Evolutionary conservation across 768 basidiomycete genomes (phyloP).

Genomic region (Mycena pura): DNA sequence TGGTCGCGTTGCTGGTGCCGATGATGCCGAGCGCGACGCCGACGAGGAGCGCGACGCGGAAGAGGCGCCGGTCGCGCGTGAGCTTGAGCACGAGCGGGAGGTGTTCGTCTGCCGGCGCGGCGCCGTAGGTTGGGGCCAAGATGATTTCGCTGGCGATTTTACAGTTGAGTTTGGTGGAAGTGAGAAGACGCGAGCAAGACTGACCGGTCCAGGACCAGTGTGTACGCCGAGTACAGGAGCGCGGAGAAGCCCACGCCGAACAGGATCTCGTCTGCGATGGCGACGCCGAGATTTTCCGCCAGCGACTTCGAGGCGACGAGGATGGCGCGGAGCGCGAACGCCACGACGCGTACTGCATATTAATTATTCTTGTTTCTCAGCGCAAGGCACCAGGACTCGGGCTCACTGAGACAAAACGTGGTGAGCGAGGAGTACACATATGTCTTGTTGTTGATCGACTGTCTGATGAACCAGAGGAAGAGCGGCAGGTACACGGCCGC

Average conservation of each 20-base stretch:
- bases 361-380: not conserved
- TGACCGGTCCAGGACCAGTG: constrained; percentile 49
- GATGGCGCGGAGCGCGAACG: constrained; percentile 48
- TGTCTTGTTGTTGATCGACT: constrained; percentile 39
- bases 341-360: constrained; percentile 45
- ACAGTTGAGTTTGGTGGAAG: not conserved
- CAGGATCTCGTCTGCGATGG: constrained; percentile 47
- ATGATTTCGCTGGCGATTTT: constrained; percentile 28
- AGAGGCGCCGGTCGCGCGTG: constrained; percentile 39
- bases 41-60: constrained; percentile 35
- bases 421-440: constrained; percentile 42
- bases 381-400: constrained; percentile 22
- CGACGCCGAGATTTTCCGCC: constrained; percentile 37
- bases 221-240: constrained; percentile 49
- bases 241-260: constrained; percentile 51
- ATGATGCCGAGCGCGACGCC: constrained; percentile 46
- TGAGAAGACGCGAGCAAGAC: not conserved
- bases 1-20: constrained; percentile 30
- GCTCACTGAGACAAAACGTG: constrained; percentile 48
- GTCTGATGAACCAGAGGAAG: constrained; percentile 36
- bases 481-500: constrained; percentile 43
- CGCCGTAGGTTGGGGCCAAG: too few relatives aligned
- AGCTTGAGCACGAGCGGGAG: constrained; percentile 30
- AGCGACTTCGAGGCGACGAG: constrained; percentile 38
- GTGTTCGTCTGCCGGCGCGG: constrained; percentile 8